Conservation (phyloP, 2,329 filamentous ascomycete genomes). For the Lasiodiplodia sp. region DNA sequence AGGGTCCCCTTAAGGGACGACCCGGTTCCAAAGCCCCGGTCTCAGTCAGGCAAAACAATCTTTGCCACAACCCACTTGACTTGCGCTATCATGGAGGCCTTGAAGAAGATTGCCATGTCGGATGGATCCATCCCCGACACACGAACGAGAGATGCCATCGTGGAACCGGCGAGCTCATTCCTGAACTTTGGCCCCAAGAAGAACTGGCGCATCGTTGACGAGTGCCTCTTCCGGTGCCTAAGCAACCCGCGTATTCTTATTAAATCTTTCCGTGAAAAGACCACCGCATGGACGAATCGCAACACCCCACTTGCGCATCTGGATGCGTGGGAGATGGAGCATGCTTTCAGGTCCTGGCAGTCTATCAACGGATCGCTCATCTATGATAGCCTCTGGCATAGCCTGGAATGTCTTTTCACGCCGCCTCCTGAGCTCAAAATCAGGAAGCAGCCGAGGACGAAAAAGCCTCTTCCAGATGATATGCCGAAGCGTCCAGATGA, state of each 20-base stretch:
- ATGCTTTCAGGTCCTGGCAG: slow-evolving; percentile 46
- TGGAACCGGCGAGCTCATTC: not conserved
- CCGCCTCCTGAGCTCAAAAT: slow-evolving; percentile 43
- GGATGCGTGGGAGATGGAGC: slow-evolving; percentile 39
- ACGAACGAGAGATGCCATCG: slow-evolving; percentile 19
- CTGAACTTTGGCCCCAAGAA: not conserved
- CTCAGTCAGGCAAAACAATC: not conserved
- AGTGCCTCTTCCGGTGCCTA: slow-evolving; percentile 19
- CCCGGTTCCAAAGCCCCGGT: not conserved
- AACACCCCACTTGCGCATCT: slow-evolving; percentile 31
- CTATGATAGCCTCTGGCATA: slow-evolving; percentile 46
- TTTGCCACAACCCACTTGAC: slow-evolving; percentile 37
- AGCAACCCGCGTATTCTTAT: slow-evolving; percentile 23
- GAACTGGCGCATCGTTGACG: slow-evolving; percentile 20
- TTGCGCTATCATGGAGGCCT: slow-evolving; percentile 39
- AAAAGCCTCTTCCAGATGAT: not conserved
- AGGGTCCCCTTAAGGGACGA: slow-evolving; percentile 1
- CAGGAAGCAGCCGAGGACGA: not conserved
- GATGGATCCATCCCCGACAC: slow-evolving; percentile 23
- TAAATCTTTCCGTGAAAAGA: slow-evolving; percentile 21
- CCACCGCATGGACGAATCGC: slow-evolving; percentile 6
- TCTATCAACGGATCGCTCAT: slow-evolving; percentile 43
- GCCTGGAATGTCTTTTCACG: slow-evolving; percentile 43
- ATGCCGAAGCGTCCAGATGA: not conserved
- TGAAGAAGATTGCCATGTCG: slow-evolving; percentile 37